A percentile compares a stretch with the other conserved stretches of the same genome.
Conservation (phyloP, 2,329 filamentous ascomycete genomes). For the Fusarium sp. region DNA sequence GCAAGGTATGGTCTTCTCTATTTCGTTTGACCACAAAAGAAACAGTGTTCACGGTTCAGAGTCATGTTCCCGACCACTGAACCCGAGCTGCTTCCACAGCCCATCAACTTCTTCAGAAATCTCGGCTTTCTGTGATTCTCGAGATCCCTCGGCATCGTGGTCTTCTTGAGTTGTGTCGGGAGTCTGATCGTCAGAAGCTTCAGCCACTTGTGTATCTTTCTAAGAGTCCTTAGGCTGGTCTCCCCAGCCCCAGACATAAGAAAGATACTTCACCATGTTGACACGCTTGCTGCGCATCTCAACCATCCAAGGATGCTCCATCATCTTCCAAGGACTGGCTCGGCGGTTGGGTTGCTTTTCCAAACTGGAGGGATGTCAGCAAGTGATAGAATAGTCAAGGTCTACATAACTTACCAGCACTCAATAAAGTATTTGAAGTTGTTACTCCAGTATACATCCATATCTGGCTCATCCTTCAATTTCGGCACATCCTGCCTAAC, state of each 20-base stretch:
- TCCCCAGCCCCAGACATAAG: slow-evolving; percentile 97
- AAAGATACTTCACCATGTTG: slow-evolving; percentile 95
- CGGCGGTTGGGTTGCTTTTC: slow-evolving; percentile 91
- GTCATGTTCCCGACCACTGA: neutral
- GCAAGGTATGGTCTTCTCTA: slow-evolving; percentile 8
- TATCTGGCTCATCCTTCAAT: slow-evolving; percentile 92
- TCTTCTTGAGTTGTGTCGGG: slow-evolving; percentile 12
- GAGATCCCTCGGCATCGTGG: slow-evolving; percentile 2
- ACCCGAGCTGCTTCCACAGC: neutral
- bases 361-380: slow-evolving; percentile 68
- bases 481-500: slow-evolving; percentile 95
- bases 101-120: slow-evolving; percentile 4
- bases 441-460: slow-evolving; percentile 92
- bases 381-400: neutral
- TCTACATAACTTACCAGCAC: slow-evolving; percentile 82
- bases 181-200: slow-evolving; percentile 28
- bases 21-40: slow-evolving; percentile 17
- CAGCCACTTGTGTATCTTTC: slow-evolving; percentile 26
- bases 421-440: slow-evolving; percentile 99
- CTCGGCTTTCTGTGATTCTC: neutral
- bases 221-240: slow-evolving; percentile 40
- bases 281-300: slow-evolving; percentile 97
- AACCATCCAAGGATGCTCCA: slow-evolving; percentile 98
- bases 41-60: slow-evolving; percentile 9
- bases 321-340: slow-evolving; percentile 97